Percentiles rank a stretch among this genome's conserved stretches.
Conservation (phyloP, 768 basidiomycete species). For the Lepiota venenata region DNA sequence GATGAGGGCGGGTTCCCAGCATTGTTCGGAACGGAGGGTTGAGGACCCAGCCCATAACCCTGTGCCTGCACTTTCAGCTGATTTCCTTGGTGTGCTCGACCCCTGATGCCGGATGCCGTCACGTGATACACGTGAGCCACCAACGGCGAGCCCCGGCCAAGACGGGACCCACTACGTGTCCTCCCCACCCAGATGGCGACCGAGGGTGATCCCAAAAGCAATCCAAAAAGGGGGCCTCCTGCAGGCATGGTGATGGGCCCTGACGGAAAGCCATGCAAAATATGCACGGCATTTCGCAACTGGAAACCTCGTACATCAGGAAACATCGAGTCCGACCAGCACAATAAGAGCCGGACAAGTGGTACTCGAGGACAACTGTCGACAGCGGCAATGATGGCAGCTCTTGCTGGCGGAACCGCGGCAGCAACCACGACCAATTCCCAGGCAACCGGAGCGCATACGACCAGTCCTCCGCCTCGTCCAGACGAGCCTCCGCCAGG, state of each 20-base stretch:
- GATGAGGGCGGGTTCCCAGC: background rate
- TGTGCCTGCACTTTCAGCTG: constrained; percentile 7
- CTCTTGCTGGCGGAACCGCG: constrained; percentile 24
- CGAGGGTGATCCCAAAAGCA: background rate
- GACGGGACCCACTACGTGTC: background rate
- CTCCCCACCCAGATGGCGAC: background rate
- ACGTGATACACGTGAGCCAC: too few species aligned
- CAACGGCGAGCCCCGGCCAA: too few species aligned
- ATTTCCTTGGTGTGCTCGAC: background rate
- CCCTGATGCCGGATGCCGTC: too few species aligned
- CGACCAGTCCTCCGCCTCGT: constrained; percentile 15
- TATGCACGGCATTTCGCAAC: constrained; percentile 77
- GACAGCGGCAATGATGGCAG: constrained; percentile 17
- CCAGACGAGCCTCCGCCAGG: constrained; percentile 46
- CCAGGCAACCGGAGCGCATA: constrained; percentile 12
- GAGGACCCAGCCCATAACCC: background rate
- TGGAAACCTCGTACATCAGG: constrained; percentile 50
- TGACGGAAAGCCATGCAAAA: constrained; percentile 94
- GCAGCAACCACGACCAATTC: constrained; percentile 15
- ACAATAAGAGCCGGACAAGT: constrained; percentile 14
- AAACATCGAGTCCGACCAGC: constrained; percentile 24
- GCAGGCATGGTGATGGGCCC: constrained; percentile 88
- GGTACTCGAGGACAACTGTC: constrained; percentile 7
- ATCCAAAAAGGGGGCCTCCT: constrained; percentile 34
- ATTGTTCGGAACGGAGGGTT: background rate